Base-by-base conservation (phyloP, 306 rosid species). In the Senna siamea region DNA sequence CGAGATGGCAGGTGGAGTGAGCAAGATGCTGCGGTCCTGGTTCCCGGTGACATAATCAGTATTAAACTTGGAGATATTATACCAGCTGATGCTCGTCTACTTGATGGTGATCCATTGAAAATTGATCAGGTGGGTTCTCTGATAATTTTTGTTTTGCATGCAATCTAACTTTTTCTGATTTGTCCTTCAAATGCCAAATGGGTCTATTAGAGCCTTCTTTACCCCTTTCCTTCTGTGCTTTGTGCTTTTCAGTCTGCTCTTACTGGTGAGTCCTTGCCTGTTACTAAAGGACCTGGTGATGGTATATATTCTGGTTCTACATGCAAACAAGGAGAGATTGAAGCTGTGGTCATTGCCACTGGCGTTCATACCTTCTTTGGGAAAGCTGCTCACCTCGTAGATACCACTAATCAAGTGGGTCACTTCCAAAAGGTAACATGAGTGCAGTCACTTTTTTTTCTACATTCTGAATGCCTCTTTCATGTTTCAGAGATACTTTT, bases 301-400 rank as follows among this genome's bases (percentile, higher is more conserved):
- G 98, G 98, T 14, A 87, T 94, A 12, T 94, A 94, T 66, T 94
- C 98, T 43, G 98, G 98, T 80, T 94, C 98, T 15, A 94, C 98
- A 60, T 94, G 98, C 83, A 94, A 94, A 71, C 98, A 94, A 78
- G 98, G 98, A 81, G 98, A 94, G 87, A 84, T 94, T 76, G 98
- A 94, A 80, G 97, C 96, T 34, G 93, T 94, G 76, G 97, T 91
- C 80, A 94, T 94, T 64, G 98, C 97, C 69, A 94, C 98, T 0
- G 98, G 98, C 43, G 98, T 94, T 47, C 98, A 94, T 79, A 91
- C 98, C 51, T 94, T 94, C 86, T 94, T 94, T 66, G 98, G 98
- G 6, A 94, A 91, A 79, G 98, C 98, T 81, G 98, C 98, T 67
- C 98, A 94, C 79, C 98, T 94, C 68, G 98, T 94, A 48, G 98